Conservation (phyloP, 202 grass and related monocot genomes). For the Sporobolus alterniflorus region DNA sequence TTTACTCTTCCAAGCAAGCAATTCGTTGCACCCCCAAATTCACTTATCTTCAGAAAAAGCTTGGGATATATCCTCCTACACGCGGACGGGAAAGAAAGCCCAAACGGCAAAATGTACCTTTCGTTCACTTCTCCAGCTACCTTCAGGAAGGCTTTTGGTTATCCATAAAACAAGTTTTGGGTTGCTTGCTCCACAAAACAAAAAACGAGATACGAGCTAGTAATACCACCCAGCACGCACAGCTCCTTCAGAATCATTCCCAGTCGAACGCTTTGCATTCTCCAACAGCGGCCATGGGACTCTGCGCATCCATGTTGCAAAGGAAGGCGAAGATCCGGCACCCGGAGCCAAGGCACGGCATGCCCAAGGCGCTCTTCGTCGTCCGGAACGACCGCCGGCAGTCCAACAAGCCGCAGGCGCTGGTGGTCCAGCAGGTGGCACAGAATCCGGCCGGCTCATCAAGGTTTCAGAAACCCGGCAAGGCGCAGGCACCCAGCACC, state of each 20-base stretch:
- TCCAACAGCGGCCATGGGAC: slow-evolving; percentile 30
- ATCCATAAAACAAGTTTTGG: neutral
- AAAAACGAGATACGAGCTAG: neutral
- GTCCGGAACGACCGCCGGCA: slow-evolving; percentile 25
- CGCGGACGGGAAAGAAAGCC: slow-evolving; percentile 34
- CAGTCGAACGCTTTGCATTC: neutral
- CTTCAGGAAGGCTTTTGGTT: neutral
- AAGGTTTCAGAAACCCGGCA: slow-evolving; percentile 13
- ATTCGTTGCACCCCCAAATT: slow-evolving; percentile 20
- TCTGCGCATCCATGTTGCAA: slow-evolving; percentile 44
- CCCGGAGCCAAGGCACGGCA: slow-evolving; percentile 16
- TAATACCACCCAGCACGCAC: neutral
- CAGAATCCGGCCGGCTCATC: neutral
- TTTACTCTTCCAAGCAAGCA: slow-evolving; percentile 21
- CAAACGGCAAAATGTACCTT: slow-evolving; percentile 30
- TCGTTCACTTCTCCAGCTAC: slow-evolving; percentile 12
- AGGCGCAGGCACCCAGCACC: neutral
- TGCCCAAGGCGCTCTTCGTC: slow-evolving; percentile 28
- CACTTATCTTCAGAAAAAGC: slow-evolving; percentile 21
- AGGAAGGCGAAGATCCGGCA: neutral
- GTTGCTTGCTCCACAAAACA: slow-evolving; percentile 37
- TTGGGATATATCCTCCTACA: slow-evolving; percentile 23
- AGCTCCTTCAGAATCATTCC: neutral
- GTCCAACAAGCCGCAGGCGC: neutral
- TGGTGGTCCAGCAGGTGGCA: neutral